phyloP scores from a whole-genome alignment of 192 early-diverging fungal genomes.

The Entomortierella beljakovae region DNA sequence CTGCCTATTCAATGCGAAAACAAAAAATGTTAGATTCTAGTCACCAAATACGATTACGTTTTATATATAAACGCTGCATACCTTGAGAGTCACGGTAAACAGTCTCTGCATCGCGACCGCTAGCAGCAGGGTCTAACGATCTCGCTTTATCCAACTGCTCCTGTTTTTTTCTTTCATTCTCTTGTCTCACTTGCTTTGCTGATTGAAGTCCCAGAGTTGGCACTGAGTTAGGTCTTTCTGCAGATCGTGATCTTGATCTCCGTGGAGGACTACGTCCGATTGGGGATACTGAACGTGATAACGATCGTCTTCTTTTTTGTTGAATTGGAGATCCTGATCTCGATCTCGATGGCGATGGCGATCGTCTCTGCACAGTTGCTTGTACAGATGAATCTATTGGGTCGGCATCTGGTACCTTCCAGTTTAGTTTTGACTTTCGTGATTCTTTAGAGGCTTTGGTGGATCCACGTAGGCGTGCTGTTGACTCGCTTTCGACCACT shows the following conservation, averaged over 20 bases:
- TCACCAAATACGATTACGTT: too few species aligned
- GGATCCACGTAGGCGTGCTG: slow-evolving; percentile 15
- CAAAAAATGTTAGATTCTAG: too few species aligned
- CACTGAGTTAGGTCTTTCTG: slow-evolving; percentile 30
- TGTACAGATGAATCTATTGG: slow-evolving; percentile 15
- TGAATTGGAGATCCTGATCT: slow-evolving; percentile 17
- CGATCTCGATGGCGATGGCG: slow-evolving; percentile 28
- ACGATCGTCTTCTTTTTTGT: slow-evolving; percentile 23
- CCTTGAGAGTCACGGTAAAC: slow-evolving; percentile 57
- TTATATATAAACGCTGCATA: too few species aligned
- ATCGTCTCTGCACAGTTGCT: slow-evolving; percentile 1
- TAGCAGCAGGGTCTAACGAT: slow-evolving; percentile 16
- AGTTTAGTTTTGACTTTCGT: not conserved
- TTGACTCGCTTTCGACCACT: slow-evolving; percentile 43
- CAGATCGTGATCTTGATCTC: slow-evolving; percentile 21
- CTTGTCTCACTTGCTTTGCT: slow-evolving; percentile 24
- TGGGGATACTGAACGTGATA: slow-evolving; percentile 33
- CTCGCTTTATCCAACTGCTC: slow-evolving; percentile 15
- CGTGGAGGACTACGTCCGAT: not conserved
- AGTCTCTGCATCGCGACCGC: slow-evolving; percentile 52
- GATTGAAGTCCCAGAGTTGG: slow-evolving; percentile 43
- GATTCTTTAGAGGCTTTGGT: slow-evolving; percentile 20
- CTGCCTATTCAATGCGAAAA: slow-evolving; percentile 25
- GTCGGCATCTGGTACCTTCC: slow-evolving; percentile 6
- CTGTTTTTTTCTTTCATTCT: slow-evolving; percentile 17